These are phyloP conservation scores for Ophiostoma sp. DNA, from an alignment of 2,329 filamentous ascomycete species.

Conservation along the genomic window DNA sequence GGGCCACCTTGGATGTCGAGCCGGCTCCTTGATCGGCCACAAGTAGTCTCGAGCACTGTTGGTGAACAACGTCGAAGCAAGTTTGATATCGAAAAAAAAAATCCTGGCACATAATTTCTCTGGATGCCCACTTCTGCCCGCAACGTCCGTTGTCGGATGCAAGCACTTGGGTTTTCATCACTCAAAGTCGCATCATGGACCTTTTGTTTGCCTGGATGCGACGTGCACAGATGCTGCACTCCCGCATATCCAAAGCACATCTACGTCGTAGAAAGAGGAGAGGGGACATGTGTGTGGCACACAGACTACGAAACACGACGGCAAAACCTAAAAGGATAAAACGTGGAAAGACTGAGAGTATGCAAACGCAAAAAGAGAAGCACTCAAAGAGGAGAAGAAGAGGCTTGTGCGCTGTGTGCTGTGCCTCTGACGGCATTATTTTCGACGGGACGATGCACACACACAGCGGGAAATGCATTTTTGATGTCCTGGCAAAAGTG, in stretches of 20 bases:
- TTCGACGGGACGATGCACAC: neutral
- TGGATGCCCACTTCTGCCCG: neutral
- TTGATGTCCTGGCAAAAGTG: neutral
- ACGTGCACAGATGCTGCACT: constrained; percentile 9
- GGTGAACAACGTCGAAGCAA: too few species aligned
- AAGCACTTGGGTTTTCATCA: neutral
- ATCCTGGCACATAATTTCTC: too few species aligned
- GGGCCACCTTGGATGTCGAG: neutral
- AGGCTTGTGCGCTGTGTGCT: constrained; percentile 7
- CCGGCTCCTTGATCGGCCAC: neutral
- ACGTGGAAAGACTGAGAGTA: neutral
- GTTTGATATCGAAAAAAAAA: too few species aligned
- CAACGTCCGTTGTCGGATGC: neutral
- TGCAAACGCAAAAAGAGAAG: neutral
- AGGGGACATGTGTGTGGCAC: neutral
- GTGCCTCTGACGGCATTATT: neutral
- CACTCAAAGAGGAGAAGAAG: neutral
- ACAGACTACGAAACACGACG: constrained; percentile 6
- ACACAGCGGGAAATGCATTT: neutral
- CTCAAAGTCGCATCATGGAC: neutral
- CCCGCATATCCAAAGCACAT: neutral
- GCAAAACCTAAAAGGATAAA: neutral
- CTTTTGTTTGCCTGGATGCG: neutral
- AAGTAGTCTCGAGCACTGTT: neutral
- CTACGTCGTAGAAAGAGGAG: neutral